phyloP scores from a whole-genome alignment of 345 rosid species.

The Aegle marmelos region DNA sequence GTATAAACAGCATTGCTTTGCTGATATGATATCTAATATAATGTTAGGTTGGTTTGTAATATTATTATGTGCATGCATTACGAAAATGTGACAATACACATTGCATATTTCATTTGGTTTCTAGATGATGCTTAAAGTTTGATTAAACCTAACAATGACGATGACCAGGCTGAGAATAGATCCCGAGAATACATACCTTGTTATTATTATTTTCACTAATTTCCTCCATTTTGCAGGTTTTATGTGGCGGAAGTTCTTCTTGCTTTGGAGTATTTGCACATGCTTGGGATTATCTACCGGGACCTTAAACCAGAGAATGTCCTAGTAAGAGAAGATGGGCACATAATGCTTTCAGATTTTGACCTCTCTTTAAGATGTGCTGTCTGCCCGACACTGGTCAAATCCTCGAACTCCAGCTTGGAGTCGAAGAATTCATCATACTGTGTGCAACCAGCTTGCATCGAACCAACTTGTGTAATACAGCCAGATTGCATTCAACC shows the following conservation, averaged over 20 bases:
- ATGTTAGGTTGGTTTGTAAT: neutral
- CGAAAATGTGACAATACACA: neutral
- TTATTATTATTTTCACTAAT: neutral
- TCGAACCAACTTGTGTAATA: conserved; percentile 49
- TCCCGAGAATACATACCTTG: too few relatives aligned
- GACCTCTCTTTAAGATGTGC: conserved; percentile 76
- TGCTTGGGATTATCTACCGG: conserved; percentile 86
- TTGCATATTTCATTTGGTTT: neutral
- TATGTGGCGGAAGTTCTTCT: conserved; percentile 87
- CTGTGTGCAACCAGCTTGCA: conserved; percentile 57
- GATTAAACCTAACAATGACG: neutral
- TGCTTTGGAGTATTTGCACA: conserved; percentile 82
- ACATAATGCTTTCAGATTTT: conserved; percentile 80
- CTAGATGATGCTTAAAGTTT: neutral
- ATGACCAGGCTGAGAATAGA: neutral
- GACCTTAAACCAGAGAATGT: conserved; percentile 90
- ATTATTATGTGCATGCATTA: neutral
- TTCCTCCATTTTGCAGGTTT: conserved; percentile 41
- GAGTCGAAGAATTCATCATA: conserved; percentile 41
- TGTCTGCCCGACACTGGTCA: conserved; percentile 59
- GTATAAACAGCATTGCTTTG: neutral
- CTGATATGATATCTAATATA: neutral
- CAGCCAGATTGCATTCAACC: conserved; percentile 64
- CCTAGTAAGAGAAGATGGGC: conserved; percentile 75
- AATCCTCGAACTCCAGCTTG: conserved; percentile 32